A percentile compares a stretch with the other conserved stretches of the same genome.
Evolutionary conservation across 1,284 basidiomycete genomes (phyloP).

Genomic region (Austroboletus novae-zelandiae): DNA sequence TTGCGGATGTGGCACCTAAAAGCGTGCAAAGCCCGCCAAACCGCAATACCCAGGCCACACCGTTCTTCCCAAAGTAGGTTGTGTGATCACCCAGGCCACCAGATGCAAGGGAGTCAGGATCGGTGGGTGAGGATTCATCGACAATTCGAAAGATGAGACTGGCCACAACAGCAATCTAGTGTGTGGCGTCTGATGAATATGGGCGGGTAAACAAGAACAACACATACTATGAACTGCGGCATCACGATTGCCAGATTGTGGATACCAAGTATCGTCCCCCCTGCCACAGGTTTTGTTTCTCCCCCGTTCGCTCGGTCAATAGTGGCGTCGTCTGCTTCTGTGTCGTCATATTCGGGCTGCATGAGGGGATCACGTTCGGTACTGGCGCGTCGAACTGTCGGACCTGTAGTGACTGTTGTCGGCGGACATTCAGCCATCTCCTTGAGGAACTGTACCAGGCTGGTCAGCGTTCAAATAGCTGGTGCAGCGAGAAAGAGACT

Average conservation of each 20-base stretch:
- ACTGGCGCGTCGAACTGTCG: slow-evolving; percentile 1
- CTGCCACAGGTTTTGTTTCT: slow-evolving; percentile 62
- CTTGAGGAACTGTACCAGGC: slow-evolving; percentile 67
- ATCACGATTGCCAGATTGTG: slow-evolving; percentile 94
- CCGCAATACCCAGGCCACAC: slow-evolving; percentile 90
- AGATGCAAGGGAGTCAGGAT: slow-evolving; percentile 22
- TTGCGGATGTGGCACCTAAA: slow-evolving; percentile 68
- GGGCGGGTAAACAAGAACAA: neutral
- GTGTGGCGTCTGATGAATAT: neutral
- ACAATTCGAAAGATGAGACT: slow-evolving; percentile 85
- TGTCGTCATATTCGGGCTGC: slow-evolving; percentile 49
- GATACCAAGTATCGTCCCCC: slow-evolving; percentile 94
- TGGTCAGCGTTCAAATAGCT: slow-evolving; percentile 1
- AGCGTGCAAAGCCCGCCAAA: slow-evolving; percentile 88
- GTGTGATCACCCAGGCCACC: slow-evolving; percentile 38
- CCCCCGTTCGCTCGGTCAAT: slow-evolving; percentile 35
- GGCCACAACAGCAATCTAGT: slow-evolving; percentile 83
- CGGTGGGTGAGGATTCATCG: slow-evolving; percentile 48
- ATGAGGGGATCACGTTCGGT: slow-evolving; percentile 65
- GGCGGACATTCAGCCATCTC: slow-evolving; percentile 51
- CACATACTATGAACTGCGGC: slow-evolving; percentile 85
- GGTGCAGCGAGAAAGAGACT: slow-evolving; percentile 15
- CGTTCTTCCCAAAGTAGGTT: slow-evolving; percentile 77
- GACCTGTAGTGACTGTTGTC: neutral
- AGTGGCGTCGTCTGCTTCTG: slow-evolving; percentile 44